These are phyloP conservation scores for Aspergillus candidus DNA, from an alignment of 2,329 filamentous ascomycete genomes.

Conservation along the genomic window DNA sequence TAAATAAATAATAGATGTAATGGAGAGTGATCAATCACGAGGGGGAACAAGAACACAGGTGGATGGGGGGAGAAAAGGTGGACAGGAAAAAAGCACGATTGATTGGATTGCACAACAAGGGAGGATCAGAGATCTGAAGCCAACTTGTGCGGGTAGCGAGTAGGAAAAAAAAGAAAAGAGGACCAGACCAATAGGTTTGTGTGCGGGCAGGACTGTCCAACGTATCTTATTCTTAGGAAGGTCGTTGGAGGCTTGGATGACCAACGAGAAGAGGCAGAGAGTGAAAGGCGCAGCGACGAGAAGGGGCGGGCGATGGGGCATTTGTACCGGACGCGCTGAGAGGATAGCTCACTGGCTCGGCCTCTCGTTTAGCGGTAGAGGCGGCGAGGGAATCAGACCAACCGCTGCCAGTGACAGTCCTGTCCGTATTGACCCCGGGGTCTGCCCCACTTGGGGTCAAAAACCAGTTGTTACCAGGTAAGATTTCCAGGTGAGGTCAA, in stretches of 20 bases:
- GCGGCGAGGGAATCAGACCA: slow-evolving; percentile 14
- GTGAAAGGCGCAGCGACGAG: slow-evolving; percentile 28
- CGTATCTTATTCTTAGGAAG: slow-evolving; percentile 21
- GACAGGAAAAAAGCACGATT: slow-evolving; percentile 9
- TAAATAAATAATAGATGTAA: too few relatives aligned
- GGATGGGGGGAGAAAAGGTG: neutral
- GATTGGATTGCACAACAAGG: slow-evolving; percentile 16
- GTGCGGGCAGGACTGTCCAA: slow-evolving; percentile 16
- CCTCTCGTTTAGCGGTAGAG: slow-evolving; percentile 13
- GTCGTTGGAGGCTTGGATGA: slow-evolving; percentile 26
- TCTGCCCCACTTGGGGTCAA: slow-evolving; percentile 14
- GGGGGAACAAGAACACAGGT: slow-evolving; percentile 9
- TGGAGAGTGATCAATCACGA: slow-evolving; percentile 13
- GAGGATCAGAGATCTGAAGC: slow-evolving; percentile 16
- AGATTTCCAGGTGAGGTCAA: neutral
- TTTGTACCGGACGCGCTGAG: slow-evolving; percentile 30
- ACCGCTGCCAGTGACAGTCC: slow-evolving; percentile 10
- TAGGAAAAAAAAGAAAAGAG: slow-evolving; percentile 19
- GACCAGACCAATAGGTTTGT: slow-evolving; percentile 15
- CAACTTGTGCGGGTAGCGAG: slow-evolving; percentile 11
- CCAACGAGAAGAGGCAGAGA: slow-evolving; percentile 39
- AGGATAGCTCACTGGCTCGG: slow-evolving; percentile 23
- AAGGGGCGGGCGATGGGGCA: slow-evolving; percentile 36
- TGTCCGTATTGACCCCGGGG: slow-evolving; percentile 13
- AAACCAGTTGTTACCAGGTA: neutral